These are phyloP conservation scores for Corynascus novoguineensis DNA, from an alignment of 495 filamentous ascomycete species.

Conservation along the genomic window DNA sequence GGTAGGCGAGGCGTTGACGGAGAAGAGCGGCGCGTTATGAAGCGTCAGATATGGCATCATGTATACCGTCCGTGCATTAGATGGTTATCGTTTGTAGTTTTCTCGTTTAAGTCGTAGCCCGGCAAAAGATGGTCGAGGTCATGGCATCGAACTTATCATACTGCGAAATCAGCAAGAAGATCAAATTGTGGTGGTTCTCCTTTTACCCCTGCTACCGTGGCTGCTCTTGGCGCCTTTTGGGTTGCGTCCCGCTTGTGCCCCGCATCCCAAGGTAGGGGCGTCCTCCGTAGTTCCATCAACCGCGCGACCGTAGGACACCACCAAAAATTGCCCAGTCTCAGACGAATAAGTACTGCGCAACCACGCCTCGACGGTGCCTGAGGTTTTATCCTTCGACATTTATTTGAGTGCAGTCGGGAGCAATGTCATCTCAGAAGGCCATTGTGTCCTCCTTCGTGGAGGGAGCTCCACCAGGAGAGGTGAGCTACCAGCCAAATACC, in stretches of 20 bases:
- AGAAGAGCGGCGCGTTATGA: slow-evolving; percentile 1
- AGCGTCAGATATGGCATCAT: neutral
- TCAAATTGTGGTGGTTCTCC: neutral
- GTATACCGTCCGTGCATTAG: too few relatives aligned
- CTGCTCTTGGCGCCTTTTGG: slow-evolving; percentile 13
- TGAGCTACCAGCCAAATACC: slow-evolving; percentile 40
- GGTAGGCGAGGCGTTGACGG: slow-evolving; percentile 15
- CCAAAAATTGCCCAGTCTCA: neutral
- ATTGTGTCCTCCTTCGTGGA: slow-evolving; percentile 84
- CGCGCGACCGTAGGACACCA: neutral
- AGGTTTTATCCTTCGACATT: neutral
- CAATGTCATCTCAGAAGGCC: slow-evolving; percentile 46
- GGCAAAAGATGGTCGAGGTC: too few relatives aligned
- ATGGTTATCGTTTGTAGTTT: too few relatives aligned
- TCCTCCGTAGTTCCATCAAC: slow-evolving; percentile 7
- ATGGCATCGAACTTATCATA: too few relatives aligned
- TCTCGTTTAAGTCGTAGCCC: too few relatives aligned
- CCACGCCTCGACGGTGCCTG: neutral
- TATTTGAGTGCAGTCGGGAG: neutral
- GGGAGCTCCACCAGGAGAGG: slow-evolving; percentile 95
- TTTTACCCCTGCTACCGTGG: neutral
- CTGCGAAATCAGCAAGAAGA: neutral
- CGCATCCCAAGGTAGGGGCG: too few relatives aligned
- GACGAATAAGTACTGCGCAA: neutral
- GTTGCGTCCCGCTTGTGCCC: slow-evolving; percentile 7